Evolutionary conservation across 2,329 filamentous ascomycete genomes (phyloP), one percentile per base, ranked within the genome.

Genomic region (Penicillium decumbens): DNA sequence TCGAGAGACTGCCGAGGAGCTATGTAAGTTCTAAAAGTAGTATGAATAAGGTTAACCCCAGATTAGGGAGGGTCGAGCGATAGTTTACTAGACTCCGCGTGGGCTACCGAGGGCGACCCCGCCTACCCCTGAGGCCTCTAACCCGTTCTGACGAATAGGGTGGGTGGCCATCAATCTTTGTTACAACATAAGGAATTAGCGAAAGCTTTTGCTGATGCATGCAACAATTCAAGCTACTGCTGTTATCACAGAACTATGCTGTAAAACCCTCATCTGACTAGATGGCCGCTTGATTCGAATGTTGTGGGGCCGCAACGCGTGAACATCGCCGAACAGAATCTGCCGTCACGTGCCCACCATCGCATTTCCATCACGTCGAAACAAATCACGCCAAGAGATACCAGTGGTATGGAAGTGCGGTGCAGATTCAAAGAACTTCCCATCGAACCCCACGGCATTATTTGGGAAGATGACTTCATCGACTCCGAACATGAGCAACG

Each of bases 391-490:
- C 23, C 38, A 20, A 37, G 9, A 18, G 13, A 3, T 5, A 20
- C 18, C 18, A 20, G 45, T 29, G 41, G 35, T 20, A 54, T 54
- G 49, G 43, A 35, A 46, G 3, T 38, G 27, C 55, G 46, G 30
- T 41, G 7, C 18, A 44, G 54, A 7, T 56, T 64, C 27, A 46
- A 56, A 27, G 62, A 65, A 35, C 45, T 67, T 8, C 56, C 60
- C n/a, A 62, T 61, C 24, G 40, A 51, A 10, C 63, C 64, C 1
- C 46, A 43, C 1, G 65, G 65, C 5, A 57, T 67, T 6, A 60
- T 71, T 24, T 74, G 75, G 71, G 70, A 79, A 52, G 55, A 68
- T 7, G 66, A 79, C 52, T 80, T 79, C 57, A 71, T 80, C 59
- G 69, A 68, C 0, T 47, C 68, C 0, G 68, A 72, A 28, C 73